Evolutionary conservation across 768 basidiomycete genomes (phyloP), one percentile per base, ranked within the genome.

Genomic region (Pleurotus cornucopiae): DNA sequence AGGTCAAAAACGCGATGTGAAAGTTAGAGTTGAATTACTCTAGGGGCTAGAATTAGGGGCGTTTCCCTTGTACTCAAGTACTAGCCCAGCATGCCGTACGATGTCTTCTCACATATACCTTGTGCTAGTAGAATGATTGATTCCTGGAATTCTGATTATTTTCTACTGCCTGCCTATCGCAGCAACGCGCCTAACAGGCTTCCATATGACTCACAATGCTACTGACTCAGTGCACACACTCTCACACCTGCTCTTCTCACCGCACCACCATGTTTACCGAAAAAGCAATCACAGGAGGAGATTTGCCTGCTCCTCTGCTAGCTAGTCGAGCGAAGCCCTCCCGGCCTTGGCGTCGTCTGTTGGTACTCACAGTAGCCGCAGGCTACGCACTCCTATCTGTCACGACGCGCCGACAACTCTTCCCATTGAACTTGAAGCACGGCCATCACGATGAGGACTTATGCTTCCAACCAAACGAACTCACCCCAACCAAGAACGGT

Each of bases 401-500:
- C 3, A 23, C 2, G n/a, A 20, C 41, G 14, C 41, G 41, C 41
- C 20, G 14, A 6, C 5, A 43, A 11, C 14, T 43, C n/a, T 43
- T n/a, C 2, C 41, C 41, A 34, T 12, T 52, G n/a, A 14, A 37
- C 13, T 12, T 52, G n/a, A 14, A 37, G 18, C 16, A 11, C 18
- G 18, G 38, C 5, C 20, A 52, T 16, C 14, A 52, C 9, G 38
- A 38, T 30, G 57, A 38, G 18, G 25, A 7, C 14, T 14, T 46
- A 18, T 49, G 48, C n/a, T 49, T 23, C 25, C 63, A 63, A 47
- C 46, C 57, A 16, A 69, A 70, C 18, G 58, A 65, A 2, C 63
- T 66, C 11, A 58, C 64, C 6, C 73, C 73, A 0, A 43, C 62
- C 41, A 63, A 65, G 37, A 64, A 70, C 45, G 71, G 68, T 65